Evolutionary conservation across 169 alveolate species (phyloP).

Genomic region (Cryptosporidium ryanae): DNA sequence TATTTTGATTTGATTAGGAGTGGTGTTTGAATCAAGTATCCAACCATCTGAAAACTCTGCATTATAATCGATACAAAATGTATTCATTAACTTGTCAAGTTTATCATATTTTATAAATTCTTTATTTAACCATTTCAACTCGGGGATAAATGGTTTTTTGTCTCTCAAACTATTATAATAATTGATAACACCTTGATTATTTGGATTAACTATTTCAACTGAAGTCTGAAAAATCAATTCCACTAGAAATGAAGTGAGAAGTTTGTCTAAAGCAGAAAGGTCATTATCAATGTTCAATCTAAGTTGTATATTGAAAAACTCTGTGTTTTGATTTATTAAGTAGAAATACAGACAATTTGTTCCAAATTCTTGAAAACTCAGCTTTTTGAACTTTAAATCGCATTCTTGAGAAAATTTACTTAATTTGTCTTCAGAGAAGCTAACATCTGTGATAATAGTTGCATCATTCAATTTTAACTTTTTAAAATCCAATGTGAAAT

Average conservation of each 20-base stretch:
- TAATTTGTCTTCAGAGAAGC: constrained; percentile 4
- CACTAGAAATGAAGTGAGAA: constrained; percentile 38
- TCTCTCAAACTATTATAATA: constrained; percentile 14
- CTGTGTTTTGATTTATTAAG: constrained; percentile 31
- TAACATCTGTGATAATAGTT: constrained; percentile 12
- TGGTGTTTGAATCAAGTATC: constrained; percentile 51
- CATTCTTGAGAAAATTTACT: not conserved
- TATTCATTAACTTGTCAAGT: constrained; percentile 33
- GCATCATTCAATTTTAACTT: constrained; percentile 12
- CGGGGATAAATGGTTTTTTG: constrained; percentile 20
- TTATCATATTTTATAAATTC: constrained; percentile 35
- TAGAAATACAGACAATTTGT: constrained; percentile 32
- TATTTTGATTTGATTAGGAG: constrained; percentile 58
- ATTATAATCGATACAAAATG: constrained; percentile 61
- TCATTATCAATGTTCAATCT: constrained; percentile 29
- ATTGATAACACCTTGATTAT: not conserved
- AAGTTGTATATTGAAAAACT: constrained; percentile 38
- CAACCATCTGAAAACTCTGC: constrained; percentile 55
- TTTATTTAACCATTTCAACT: constrained; percentile 23
- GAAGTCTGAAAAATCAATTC: constrained; percentile 60
- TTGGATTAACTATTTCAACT: constrained; percentile 20
- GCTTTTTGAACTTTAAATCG: constrained; percentile 28
- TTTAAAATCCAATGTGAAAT: constrained; percentile 17
- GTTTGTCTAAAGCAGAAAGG: not conserved
- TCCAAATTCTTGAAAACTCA: not conserved